Base-by-base conservation (phyloP, 2,329 filamentous ascomycete species). In the Trichoderma sp. region DNA sequence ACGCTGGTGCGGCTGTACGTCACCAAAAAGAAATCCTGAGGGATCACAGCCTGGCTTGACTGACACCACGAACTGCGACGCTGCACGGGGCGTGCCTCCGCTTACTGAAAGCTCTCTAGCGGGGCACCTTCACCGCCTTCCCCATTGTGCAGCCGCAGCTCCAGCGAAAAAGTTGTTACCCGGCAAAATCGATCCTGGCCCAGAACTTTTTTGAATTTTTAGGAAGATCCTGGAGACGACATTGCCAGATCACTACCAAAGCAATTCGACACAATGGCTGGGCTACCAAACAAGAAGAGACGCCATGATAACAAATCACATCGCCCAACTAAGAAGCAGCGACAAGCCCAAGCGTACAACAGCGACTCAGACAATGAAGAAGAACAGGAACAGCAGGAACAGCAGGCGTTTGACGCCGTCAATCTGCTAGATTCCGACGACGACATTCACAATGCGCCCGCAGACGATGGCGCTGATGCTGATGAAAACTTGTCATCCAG, bases 401-500 rank as follows among this genome's bases (percentile, higher is more conserved):
- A 82, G 58, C 75, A 82, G 60, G 80, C 81, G 64, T 86, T 87
- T 75, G 78, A 82, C 35, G 82, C 85, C 2, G 84, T 87, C 71
- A 83, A 87, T 72, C 79, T 88, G 19, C 80, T 87, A 61, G 86
- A 87, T 75, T 87, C 85, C 5, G 86, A 88, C 73, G 86, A 88
- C 68, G 85, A 87, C 66, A 81, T 88, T 64, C 83, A 86, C 73
- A 84, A 87, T 72, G 83, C 83, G 53, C 76, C 78, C 6, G 84
- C 83, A 21, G 86, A 88, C 70, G 85, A 87, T 53, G 80, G 82
- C 53, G 81, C 79, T 11, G 77, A 74, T 16, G 81, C 80, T 0
- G 81, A 77, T 14, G 78, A 80, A 3, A 79, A 78, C 16, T 76
- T 70, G n/a, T 69, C 76, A 2, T 78, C 78, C 7, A 80, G 77